Evolutionary conservation across 768 basidiomycete genomes (phyloP).

Genomic region (Termitomyces sp.): DNA sequence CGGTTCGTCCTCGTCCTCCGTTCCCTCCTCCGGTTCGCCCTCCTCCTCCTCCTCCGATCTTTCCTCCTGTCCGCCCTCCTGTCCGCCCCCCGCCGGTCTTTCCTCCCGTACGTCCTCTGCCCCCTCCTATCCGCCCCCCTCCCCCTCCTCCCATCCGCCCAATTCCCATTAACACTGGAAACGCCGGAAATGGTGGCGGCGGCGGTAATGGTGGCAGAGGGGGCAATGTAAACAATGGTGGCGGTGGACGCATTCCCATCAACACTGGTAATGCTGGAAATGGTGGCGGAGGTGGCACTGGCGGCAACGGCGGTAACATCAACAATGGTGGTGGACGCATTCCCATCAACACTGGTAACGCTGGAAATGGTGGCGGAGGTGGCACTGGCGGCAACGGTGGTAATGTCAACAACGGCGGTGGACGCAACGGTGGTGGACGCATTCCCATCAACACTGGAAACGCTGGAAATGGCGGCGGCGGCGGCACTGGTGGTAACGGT

Average conservation of each 20-base stretch:
- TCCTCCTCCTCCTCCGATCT: not conserved
- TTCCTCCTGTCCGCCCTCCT: not conserved
- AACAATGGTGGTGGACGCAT: not conserved
- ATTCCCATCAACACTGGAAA: not conserved
- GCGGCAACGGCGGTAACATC: not conserved
- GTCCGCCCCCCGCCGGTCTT: not conserved
- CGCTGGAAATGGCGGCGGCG: conserved; percentile 2
- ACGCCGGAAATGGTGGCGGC: not conserved
- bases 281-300: not conserved
- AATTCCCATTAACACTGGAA: not conserved
- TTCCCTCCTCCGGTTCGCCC: not conserved
- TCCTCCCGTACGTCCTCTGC: not conserved
- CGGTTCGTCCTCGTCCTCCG: not conserved
- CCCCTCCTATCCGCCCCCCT: not conserved
- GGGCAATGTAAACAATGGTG: not conserved
- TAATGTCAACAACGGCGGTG: not conserved
- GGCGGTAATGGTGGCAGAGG: not conserved
- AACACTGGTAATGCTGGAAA: not conserved
- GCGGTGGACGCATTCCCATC: not conserved
- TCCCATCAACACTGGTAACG: not conserved
- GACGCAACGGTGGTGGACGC: not conserved
- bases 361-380: not conserved
- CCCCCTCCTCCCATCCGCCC: not conserved
- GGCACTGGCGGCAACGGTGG: not conserved
- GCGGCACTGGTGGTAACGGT: not conserved